Evolutionary conservation across 2,329 filamentous ascomycete species (phyloP), one percentile per base, ranked within the genome.

Genomic region (Aspergillus novoparasiticus): DNA sequence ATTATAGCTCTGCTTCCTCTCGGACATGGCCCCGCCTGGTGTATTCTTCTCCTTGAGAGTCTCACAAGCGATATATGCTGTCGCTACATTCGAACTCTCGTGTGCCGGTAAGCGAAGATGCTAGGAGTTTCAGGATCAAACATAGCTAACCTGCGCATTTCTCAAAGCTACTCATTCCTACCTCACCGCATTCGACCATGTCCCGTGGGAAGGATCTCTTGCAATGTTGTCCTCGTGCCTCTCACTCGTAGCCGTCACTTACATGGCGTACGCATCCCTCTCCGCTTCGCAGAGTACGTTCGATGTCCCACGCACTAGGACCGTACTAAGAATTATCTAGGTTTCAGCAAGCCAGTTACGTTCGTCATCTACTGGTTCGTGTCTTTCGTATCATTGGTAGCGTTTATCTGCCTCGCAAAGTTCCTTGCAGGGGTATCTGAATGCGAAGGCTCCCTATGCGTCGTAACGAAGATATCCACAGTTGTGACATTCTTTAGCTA

Each of bases 71-170:
- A 32, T 51, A 28, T 51, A 21, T 9, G 16, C 48, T 30, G 28
- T 32, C 3, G 48, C 48, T 30, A 51, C 48, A 19, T 51, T 51
- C 28, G 26, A 26, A 19, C 48, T 51, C 48, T n/a, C 32, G 10
- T 51, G 48, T 12, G 26, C 16, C 26, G 48, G 48, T 32, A 51
- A 5, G 26, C 11, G 2, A 51, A 4, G 8, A 9, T 16, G 9
- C 26, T 10, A 11, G 28, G 0, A 10, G 14, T 32, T 10, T n/a
- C 26, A 32, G 12, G 0, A 10, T 19, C 0, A 0, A 30, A 19
- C 19, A 12, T 30, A 6, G 6, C 48, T 32, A 11, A 32, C 14
- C 9, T 50, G 2, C 4, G 0, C 12, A 26, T 9, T 28, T 26
- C 0, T 0, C 6, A 19, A 4, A 51, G 48, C 16, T 4, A 9